These are phyloP conservation scores for Endotrypanum monterogeii DNA, from an alignment of 208 protist species.

Conservation along the genomic window DNA sequence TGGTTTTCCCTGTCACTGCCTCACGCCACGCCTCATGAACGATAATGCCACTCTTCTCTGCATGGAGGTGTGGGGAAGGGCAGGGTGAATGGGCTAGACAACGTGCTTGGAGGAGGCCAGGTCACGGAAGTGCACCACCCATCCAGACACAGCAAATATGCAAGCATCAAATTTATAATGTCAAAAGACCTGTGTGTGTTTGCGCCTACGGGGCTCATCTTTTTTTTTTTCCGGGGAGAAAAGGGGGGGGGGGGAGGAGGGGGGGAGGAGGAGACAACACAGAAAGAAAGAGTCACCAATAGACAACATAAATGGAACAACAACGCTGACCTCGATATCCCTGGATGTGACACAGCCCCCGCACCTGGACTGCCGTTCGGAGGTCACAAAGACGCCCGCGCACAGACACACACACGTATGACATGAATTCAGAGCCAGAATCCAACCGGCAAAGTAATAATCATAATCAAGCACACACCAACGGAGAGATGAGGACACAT, in stretches of 20 bases:
- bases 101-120: not conserved
- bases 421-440: too few relatives aligned
- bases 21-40: not conserved
- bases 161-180: too few relatives aligned
- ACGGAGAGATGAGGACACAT: constrained; percentile 1
- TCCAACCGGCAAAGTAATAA: too few relatives aligned
- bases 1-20: not conserved
- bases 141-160: too few relatives aligned
- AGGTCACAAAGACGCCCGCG: not conserved
- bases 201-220: too few relatives aligned
- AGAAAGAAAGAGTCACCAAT: too few relatives aligned
- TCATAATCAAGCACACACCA: not conserved
- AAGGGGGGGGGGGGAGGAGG: too few relatives aligned
- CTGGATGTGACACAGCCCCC: too few relatives aligned
- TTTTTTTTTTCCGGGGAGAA: too few relatives aligned
- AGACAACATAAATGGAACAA: too few relatives aligned
- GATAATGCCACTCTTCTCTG: not conserved
- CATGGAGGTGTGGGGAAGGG: not conserved
- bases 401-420: not conserved
- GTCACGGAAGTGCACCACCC: not conserved
- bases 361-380: not conserved
- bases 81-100: not conserved
- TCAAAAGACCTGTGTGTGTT: too few relatives aligned
- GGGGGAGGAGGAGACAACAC: too few relatives aligned
- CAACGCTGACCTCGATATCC: not conserved